These are phyloP conservation scores for Diaporthe australafricana DNA, from an alignment of 2,329 filamentous ascomycete genomes.

Conservation along the genomic window DNA sequence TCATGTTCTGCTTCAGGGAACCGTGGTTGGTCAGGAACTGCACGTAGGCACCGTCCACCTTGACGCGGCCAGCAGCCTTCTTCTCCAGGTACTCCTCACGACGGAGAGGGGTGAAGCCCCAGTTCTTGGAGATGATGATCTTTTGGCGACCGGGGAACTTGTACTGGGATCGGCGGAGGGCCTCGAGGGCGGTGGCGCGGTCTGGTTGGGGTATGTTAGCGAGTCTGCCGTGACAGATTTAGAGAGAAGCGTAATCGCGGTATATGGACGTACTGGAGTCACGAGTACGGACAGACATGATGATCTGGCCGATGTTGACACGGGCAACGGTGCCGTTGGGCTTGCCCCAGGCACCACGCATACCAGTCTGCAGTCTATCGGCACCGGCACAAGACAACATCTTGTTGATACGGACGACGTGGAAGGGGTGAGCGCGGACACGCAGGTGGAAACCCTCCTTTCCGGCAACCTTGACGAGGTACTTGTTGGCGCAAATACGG, in stretches of 20 bases:
- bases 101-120: slow-evolving; percentile 98
- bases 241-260: not conserved
- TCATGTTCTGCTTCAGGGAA: slow-evolving; percentile 85
- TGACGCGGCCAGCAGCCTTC: slow-evolving; percentile 92
- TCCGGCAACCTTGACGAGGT: slow-evolving; percentile 77
- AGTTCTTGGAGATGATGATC: slow-evolving; percentile 99
- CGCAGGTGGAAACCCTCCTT: slow-evolving; percentile 82
- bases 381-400: slow-evolving; percentile 99
- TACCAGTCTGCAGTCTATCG: slow-evolving; percentile 99
- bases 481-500: slow-evolving; percentile 99
- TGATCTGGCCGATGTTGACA: slow-evolving; percentile 99
- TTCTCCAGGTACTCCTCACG: slow-evolving; percentile 97
- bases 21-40: slow-evolving; percentile 99
- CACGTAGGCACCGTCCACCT: slow-evolving; percentile 98
- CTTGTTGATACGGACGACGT: slow-evolving; percentile 99
- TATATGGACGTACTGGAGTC: slow-evolving; percentile 77
- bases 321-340: slow-evolving; percentile 98
- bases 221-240: not conserved
- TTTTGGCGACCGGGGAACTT: slow-evolving; percentile 99
- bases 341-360: slow-evolving; percentile 99
- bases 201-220: slow-evolving; percentile 60
- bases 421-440: slow-evolving; percentile 95
- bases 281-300: slow-evolving; percentile 96
- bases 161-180: slow-evolving; percentile 99
- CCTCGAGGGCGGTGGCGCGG: slow-evolving; percentile 95